A percentile compares a stretch with the other conserved stretches of the same genome.
These are phyloP conservation scores for Yamadazyma oceani DNA, from an alignment of 1,139 yeast species.

Conservation along the genomic window DNA sequence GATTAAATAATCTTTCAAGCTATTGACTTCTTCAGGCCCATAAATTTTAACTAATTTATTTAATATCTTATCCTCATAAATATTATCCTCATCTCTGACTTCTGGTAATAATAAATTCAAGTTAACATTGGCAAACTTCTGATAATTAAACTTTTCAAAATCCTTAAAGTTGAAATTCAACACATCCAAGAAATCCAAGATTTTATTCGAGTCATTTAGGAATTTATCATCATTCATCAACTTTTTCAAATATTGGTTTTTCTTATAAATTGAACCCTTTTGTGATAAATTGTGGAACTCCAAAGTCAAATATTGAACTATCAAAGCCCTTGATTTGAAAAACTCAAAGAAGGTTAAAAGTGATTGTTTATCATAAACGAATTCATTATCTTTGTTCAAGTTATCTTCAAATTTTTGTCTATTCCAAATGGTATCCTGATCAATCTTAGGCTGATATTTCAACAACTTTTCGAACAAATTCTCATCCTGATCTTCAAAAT, in stretches of 20 bases:
- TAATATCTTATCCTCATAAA: slow-evolving; percentile 8
- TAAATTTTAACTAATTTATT: slow-evolving; percentile 7
- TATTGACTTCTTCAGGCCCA: slow-evolving; percentile 4
- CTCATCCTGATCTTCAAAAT: slow-evolving; percentile 19
- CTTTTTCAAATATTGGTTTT: slow-evolving; percentile 51
- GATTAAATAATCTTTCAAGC: slow-evolving; percentile 32
- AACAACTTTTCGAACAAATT: slow-evolving; percentile 56
- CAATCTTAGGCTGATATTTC: slow-evolving; percentile 55
- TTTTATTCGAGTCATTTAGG: slow-evolving; percentile 56
- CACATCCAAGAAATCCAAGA: slow-evolving; percentile 68
- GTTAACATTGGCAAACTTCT: slow-evolving; percentile 36
- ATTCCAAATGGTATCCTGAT: slow-evolving; percentile 51
- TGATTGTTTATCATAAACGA: slow-evolving; percentile 34
- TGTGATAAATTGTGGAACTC: slow-evolving; percentile 65
- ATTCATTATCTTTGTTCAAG: slow-evolving; percentile 28
- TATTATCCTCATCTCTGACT: slow-evolving; percentile 19
- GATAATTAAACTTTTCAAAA: slow-evolving; percentile 38
- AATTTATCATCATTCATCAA: slow-evolving; percentile 51
- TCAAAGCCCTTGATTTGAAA: slow-evolving; percentile 58
- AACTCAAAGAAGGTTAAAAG: slow-evolving; percentile 61
- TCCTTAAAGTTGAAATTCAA: slow-evolving; percentile 53
- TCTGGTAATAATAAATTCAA: slow-evolving; percentile 28
- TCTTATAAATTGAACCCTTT: slow-evolving; percentile 53
- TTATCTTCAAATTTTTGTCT: slow-evolving; percentile 44
- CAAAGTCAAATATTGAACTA: slow-evolving; percentile 67